Percentiles rank a stretch among this genome's conserved stretches.
phyloP scores from a whole-genome alignment of 1,284 basidiomycete genomes.

The Cutaneotrichosporon mucoides region DNA sequence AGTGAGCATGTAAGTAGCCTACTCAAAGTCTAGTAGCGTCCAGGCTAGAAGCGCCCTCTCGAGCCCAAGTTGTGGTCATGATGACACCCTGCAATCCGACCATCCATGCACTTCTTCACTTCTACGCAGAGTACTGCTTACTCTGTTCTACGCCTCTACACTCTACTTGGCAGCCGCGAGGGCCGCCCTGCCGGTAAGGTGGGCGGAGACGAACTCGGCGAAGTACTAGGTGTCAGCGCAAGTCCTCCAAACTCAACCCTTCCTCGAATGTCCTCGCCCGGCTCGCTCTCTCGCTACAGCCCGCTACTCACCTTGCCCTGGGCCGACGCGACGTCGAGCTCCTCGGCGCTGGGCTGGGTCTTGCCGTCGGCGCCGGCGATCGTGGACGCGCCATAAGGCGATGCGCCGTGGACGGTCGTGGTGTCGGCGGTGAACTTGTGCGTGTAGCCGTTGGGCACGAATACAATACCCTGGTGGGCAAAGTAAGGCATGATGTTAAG shows the following conservation, averaged over 20 bases:
- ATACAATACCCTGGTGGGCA: slow-evolving; percentile 60
- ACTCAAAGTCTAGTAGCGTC: no score
- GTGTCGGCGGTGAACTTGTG: slow-evolving; percentile 58
- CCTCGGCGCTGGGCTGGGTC: slow-evolving; percentile 59
- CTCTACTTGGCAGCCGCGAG: background rate
- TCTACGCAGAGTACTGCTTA: background rate
- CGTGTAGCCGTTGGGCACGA: slow-evolving; percentile 72
- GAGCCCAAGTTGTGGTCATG: no score
- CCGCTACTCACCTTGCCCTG: slow-evolving; percentile 53
- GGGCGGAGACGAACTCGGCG: slow-evolving; percentile 1
- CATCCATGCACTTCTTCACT: no score
- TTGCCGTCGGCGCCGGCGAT: slow-evolving; percentile 61
- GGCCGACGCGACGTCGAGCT: slow-evolving; percentile 61
- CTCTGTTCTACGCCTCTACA: background rate
- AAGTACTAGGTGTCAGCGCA: slow-evolving; percentile 3
- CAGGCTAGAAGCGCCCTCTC: no score
- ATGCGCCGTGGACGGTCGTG: slow-evolving; percentile 64
- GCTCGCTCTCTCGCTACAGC: no score
- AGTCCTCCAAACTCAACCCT: background rate
- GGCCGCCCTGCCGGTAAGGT: slow-evolving; percentile 5
- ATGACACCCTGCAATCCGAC: no score
- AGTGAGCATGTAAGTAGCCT: no score
- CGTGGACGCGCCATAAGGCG: slow-evolving; percentile 61
- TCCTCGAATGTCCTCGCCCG: no score
- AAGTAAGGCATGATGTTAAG: slow-evolving; percentile 65